Conservation (phyloP, 1,139 yeast species). For the Sugiyamaella grinbergsii region DNA sequence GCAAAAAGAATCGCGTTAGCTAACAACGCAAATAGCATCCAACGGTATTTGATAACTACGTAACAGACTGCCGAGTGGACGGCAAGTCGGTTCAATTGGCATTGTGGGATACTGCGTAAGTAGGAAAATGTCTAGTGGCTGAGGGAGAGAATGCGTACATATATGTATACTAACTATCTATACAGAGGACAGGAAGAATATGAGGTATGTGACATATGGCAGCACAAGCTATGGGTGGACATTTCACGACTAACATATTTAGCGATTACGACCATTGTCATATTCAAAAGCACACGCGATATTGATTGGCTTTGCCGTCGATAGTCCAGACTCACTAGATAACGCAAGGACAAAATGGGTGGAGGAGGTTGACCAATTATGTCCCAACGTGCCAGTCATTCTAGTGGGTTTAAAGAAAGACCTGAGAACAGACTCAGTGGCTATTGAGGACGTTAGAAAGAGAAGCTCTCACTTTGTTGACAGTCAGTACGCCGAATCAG, state of each 20-base stretch:
- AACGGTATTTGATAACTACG: slow-evolving; percentile 93
- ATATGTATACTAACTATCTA: slow-evolving; percentile 13
- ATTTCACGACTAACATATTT: slow-evolving; percentile 38
- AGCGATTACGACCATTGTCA: slow-evolving; percentile 62
- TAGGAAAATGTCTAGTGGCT: slow-evolving; percentile 11
- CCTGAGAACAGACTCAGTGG: slow-evolving; percentile 76
- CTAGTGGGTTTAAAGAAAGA: slow-evolving; percentile 92
- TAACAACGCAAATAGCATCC: slow-evolving; percentile 74
- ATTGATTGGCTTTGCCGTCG: slow-evolving; percentile 67
- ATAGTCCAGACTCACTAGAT: slow-evolving; percentile 64
- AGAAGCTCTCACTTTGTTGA: slow-evolving; percentile 78
- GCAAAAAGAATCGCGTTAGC: slow-evolving; percentile 45
- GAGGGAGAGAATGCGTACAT: not conserved
- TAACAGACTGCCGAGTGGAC: slow-evolving; percentile 88
- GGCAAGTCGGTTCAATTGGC: slow-evolving; percentile 89
- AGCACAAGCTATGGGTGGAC: not conserved
- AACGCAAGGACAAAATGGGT: slow-evolving; percentile 67
- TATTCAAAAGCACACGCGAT: slow-evolving; percentile 71
- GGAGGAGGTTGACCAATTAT: slow-evolving; percentile 74
- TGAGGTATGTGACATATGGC: slow-evolving; percentile 34
- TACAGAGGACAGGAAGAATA: slow-evolving; percentile 77
- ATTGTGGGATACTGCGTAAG: slow-evolving; percentile 86
- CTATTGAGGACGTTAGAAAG: slow-evolving; percentile 73
- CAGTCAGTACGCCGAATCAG: slow-evolving; percentile 74
- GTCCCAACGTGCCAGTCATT: slow-evolving; percentile 77